These are phyloP conservation scores for Neurospora tetrasperma DNA, from an alignment of 495 filamentous ascomycete genomes.

Conservation along the genomic window DNA sequence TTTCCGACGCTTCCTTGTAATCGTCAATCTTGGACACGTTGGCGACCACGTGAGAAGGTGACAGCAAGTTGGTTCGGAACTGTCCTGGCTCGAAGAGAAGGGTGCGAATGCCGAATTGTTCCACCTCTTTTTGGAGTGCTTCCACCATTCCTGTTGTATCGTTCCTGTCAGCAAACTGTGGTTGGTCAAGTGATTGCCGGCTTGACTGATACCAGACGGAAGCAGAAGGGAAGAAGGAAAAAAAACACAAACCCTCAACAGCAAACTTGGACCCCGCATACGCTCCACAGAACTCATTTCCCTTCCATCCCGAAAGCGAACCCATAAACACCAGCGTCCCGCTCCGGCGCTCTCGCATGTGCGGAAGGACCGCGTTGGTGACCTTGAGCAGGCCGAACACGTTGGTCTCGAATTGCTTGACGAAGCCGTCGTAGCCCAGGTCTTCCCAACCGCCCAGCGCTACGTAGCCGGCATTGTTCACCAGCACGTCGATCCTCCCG, in stretches of 20 bases:
- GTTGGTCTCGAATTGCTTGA: constrained; percentile 35
- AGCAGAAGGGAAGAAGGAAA: background rate
- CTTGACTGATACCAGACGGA: no score
- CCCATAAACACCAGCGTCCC: constrained; percentile 32
- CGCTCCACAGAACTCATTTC: constrained; percentile 2
- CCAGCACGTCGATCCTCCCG: constrained; percentile 40
- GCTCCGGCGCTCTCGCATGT: constrained; percentile 33
- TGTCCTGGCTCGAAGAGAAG: constrained; percentile 15
- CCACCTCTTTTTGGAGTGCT: constrained; percentile 11
- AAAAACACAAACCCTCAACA: constrained; percentile 7
- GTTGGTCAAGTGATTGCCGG: background rate
- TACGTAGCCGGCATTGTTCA: constrained; percentile 47
- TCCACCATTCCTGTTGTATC: constrained; percentile 13
- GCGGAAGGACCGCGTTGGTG: constrained; percentile 34
- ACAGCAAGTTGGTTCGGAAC: constrained; percentile 9
- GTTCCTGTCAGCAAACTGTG: background rate
- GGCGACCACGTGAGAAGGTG: background rate
- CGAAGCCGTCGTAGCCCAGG: constrained; percentile 25
- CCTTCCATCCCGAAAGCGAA: constrained; percentile 13
- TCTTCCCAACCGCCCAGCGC: constrained; percentile 35
- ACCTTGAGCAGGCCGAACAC: constrained; percentile 39
- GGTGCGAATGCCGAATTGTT: constrained; percentile 7
- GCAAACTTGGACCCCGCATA: constrained; percentile 15
- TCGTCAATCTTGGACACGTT: constrained; percentile 7
- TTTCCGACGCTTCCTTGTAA: constrained; percentile 8